Base-by-base conservation (phyloP, 257 asterid genomes). In the Paulownia fortunei region DNA sequence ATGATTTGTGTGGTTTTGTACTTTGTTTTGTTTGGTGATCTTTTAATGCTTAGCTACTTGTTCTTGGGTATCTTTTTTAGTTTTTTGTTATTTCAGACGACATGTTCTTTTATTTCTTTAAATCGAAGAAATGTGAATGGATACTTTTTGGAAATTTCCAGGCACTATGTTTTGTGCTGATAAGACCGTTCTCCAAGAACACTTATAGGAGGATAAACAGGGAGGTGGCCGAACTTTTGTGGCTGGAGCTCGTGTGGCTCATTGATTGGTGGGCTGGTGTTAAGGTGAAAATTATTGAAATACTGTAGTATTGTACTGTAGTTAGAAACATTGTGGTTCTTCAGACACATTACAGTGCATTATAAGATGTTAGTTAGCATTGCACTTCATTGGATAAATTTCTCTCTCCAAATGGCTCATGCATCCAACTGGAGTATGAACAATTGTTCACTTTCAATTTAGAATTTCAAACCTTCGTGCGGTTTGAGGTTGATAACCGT, bases 201-300 rank as follows among this genome's bases (percentile, higher is more conserved):
- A 76, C 79, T 49, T 93, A 91, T 82, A 85, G 98, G 89, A 93
- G 88, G 89, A 89, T 93, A 46, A 95, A 95, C 69, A 84, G 92
- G 80, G 88, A 76, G 85, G 80, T 93, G 64, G 92, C 90, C 1
- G 97, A 93, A 66, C 85, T 93, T 18, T 73, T 95, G 81, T 95
- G 99, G 99, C 91, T 95, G 83, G 98, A 95, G 89, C 96, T 93
- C 30, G 92, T 95, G n/a, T 95, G 99, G 99, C 76, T 95, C 24
- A 83, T 93, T 39, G 97, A 95, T 85, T 93, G 99, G 99, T 95
- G 98, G 98, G 99, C 98, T 67, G 88, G 88, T 55, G 94, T 95
- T 73, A 91, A 95, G 99, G 99, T 94, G 86, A 69, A 65, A 30
- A 19, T 21, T 67, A 11, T 30, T 67, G 73, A 62, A 32, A 58